Base-by-base conservation (phyloP, 805 yeast genomes). In the Candida krabiensis region DNA sequence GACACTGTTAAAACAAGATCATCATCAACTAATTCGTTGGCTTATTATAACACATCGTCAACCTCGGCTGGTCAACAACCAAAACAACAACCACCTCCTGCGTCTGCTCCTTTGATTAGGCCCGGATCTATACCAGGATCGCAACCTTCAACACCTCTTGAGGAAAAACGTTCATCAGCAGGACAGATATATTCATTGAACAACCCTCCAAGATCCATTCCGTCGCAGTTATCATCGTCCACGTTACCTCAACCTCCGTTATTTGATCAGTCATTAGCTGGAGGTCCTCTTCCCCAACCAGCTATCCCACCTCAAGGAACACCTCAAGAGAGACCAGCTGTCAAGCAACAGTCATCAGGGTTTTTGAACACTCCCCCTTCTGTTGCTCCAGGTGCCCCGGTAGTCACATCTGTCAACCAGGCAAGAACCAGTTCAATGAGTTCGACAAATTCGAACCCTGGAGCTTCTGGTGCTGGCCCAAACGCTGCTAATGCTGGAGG, bases 201-300 rank as follows among this genome's bases (percentile, higher is more conserved):
- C 37, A 56, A 56, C 30, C 62, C 60, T 6, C 62, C 62, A 7
- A 41, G 62, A 23, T 51, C 58, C 17, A 38, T 55, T 8, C 62
- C 62, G 6, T 40, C 46, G 14, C 47, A 43, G 19, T 29, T 34
- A 5, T 25, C 33, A 18, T 27, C 31, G 28, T 29, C 37, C 9
- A n/a, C n/a, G n/a, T 27, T 38, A 7, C 39, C 43, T 3, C 44
- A 43, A 18, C 41, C 38, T 13, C 43, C 30, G 17, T 35, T 31
- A 18, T 26, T 33, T 30, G 40, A 26, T 26, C 29, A 21, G 24
- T 26, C 8, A 34, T 15, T 38, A 23, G 12, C 43, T 21, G n/a
- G 26, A 32, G 27, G 22, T n/a, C 33, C 28, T 19, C 30, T 7
- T 11, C 21, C 19, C 9, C 26, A n/a, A 5, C 27, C 16, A 11